Base-by-base conservation (phyloP, 148 eudicot genomes). In the Rheum nobile region DNA sequence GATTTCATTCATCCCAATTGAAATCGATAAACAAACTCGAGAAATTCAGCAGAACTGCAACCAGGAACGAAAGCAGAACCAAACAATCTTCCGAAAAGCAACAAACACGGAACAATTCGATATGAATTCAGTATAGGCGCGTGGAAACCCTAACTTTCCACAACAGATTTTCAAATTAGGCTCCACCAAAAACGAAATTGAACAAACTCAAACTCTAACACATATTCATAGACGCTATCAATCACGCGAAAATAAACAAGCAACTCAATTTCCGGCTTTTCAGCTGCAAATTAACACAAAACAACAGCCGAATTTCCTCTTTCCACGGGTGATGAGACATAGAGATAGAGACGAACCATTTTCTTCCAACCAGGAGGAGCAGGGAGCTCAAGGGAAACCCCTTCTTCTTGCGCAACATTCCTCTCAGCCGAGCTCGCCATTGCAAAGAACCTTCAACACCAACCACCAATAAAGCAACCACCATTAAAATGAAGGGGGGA, bases 301-400 rank as follows among this genome's bases (percentile, higher is more conserved):
- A 32, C 70, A 65, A 65, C 22, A 16, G 0, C 21, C 39, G 2
- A 65, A 17, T 31, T 14, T 17, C n/a, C 39, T 29, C 69, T 31
- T 65, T 17, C 16, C 14, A 6, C 5, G 6, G n/a, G 8, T 17
- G 10, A 14, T 38, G 73, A 43, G 29, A 71, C 38, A 39, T 2
- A 22, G 63, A 54, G 35, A 71, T 2, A 75, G 6, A 57, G 50
- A 72, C 50, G 12, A 21, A 84, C 86, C 86, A 54, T 74, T 74
- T 84, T 84, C 68, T 69, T 78, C 86, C 86, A 84, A 32, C 86
- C 86, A 76, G 75, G 21, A 84, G 86, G 86, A 67, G 86, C 84
- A 44, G 84, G 79, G 21, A 84, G 86, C 44, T 84, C 84, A 73
- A 84, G 13, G 54, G 86, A 74, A 17, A 78, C 72, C 55, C 12